Evolutionary conservation across 805 yeast genomes (phyloP), one percentile per base, ranked within the genome.

Genomic region (Debaryomyces hansenii): DNA sequence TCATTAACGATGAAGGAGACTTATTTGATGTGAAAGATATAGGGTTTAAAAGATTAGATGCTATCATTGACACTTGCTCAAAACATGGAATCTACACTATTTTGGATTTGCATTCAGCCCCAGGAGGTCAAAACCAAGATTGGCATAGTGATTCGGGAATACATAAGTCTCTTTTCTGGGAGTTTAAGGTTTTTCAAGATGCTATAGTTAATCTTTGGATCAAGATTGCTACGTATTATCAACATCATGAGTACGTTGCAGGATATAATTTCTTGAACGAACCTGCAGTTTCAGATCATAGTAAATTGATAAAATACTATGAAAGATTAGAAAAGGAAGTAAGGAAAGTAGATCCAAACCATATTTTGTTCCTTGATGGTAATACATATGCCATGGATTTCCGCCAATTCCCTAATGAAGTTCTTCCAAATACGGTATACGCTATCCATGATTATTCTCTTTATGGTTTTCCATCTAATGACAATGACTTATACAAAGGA

Each of bases 221-320:
- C 5, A 64, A 66, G 42, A 55, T 78, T 32, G 82, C 82, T 6
- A 58, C 60, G 38, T 69, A 75, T 57, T 78, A 78, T 56, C 68
- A 64, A 50, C 74, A 68, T 45, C 77, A 78, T 54, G 55, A 61
- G 15, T 75, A 76, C 76, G 69, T 78, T 45, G 82, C 82, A 4
- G 82, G 82, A n/a, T 78, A 75, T 59, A 78, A 78, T 49, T 75
- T 80, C 16, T 61, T 78, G 58, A 78, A 78, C 57, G 82, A 78
- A 57, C 82, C 82, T 3, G 77, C 80, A 2, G 73, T 69, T 32
- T 52, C 73, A 2, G 68, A 74, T 42, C 79, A 75, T 49, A 41
- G 59, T 27, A 70, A 72, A 49, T 63, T 78, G 56, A 62, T 69
- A 16, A 49, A 56, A 9, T 76, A 67, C 51, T 78, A 78, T 51